Evolutionary conservation across 2,329 filamentous ascomycete genomes (phyloP).

Genomic region (Colletotrichum lupini): DNA sequence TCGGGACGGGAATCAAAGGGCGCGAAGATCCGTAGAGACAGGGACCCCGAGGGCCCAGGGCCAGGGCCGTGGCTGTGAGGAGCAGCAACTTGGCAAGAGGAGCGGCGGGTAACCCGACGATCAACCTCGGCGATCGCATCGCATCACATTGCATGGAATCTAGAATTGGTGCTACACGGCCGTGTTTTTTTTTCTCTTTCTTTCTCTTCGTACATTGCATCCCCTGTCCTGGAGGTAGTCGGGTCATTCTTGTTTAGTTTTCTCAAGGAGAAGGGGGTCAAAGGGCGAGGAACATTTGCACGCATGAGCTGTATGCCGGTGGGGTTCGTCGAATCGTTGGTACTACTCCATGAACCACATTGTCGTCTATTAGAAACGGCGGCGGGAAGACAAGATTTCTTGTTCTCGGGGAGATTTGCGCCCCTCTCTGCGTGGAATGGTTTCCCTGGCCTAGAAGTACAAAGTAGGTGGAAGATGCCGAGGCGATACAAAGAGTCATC

Average conservation of each 20-base stretch:
- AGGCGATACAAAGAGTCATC: neutral
- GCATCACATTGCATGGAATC: neutral
- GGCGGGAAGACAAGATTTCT: neutral
- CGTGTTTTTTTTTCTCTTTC: neutral
- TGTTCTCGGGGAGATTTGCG: neutral
- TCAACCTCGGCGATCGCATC: constrained; percentile 6
- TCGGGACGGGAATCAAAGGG: neutral
- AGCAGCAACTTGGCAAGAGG: neutral
- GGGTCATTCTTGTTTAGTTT: neutral
- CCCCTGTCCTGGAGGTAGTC: neutral
- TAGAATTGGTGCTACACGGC: neutral
- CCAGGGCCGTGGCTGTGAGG: neutral
- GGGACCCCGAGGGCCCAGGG: no score
- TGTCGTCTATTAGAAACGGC: neutral
- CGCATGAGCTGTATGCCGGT: neutral
- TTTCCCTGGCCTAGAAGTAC: neutral
- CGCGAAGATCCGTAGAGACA: neutral
- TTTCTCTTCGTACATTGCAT: neutral
- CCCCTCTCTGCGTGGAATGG: neutral
- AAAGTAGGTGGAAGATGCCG: neutral
- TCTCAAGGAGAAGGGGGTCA: neutral
- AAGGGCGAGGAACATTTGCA: no score
- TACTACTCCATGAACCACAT: neutral
- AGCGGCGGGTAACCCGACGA: neutral
- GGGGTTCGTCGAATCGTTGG: neutral